A percentile compares a stretch with the other conserved stretches of the same genome.
These are phyloP conservation scores for Pestalotiopsis sp. DNA, from an alignment of 2,329 filamentous ascomycete genomes.

Conservation along the genomic window DNA sequence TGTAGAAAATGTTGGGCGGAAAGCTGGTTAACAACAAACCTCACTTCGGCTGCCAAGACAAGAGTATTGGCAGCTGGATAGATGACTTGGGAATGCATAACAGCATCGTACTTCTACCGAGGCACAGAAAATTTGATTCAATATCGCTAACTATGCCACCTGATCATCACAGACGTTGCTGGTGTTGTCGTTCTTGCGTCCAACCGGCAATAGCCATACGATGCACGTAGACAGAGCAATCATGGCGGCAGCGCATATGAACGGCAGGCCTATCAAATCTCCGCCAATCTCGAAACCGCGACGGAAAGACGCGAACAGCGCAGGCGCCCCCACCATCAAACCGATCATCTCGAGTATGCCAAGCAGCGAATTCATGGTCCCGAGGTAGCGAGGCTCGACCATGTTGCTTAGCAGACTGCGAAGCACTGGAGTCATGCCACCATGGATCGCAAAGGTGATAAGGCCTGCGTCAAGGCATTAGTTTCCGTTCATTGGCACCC, in stretches of 20 bases:
- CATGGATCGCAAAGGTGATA: conserved; percentile 46
- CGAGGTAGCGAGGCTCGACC: conserved; percentile 56
- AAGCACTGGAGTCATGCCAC: conserved; percentile 44
- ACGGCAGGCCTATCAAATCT: conserved; percentile 53
- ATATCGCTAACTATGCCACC: neutral
- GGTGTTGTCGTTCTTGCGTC: neutral
- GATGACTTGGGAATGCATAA: too few species aligned
- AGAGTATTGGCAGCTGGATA: too few species aligned
- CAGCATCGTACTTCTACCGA: too few species aligned
- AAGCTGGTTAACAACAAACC: too few species aligned
- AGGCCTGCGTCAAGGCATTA: conserved; percentile 33
- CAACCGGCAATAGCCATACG: conserved; percentile 21
- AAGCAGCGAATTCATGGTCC: conserved; percentile 55
- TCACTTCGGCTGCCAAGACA: too few species aligned
- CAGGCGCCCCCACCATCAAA: conserved; percentile 47
- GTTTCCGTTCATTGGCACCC: neutral
- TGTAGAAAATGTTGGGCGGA: too few species aligned
- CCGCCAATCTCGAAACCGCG: conserved; percentile 49
- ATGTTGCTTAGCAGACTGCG: conserved; percentile 55
- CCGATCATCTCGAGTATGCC: conserved; percentile 52
- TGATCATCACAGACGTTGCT: neutral
- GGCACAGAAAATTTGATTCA: neutral
- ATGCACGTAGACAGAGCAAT: conserved; percentile 31
- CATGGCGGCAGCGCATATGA: conserved; percentile 39
- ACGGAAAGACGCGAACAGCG: conserved; percentile 49